Percentiles rank a stretch among this genome's conserved stretches.
Evolutionary conservation across 108 stramenopile genomes (phyloP).

Genomic region (Aurantiochytrium sp.): DNA sequence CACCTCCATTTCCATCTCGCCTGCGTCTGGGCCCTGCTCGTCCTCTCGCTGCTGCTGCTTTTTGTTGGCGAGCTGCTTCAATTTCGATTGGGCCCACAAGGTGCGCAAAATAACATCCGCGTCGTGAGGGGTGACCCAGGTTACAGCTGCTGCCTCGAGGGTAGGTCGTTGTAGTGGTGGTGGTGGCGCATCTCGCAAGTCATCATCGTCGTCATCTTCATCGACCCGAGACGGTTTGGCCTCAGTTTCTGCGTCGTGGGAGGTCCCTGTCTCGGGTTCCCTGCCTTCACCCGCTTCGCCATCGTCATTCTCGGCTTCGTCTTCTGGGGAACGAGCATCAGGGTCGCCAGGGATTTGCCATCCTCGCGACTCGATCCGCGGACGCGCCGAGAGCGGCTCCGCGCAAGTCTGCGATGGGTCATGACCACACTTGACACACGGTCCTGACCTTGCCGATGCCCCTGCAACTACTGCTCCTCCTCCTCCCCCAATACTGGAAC

Average conservation of each 20-base stretch:
- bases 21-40: neutral
- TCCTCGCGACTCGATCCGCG: neutral
- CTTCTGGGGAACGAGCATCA: too few relatives aligned
- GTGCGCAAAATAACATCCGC: neutral
- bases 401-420: neutral
- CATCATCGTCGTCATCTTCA: neutral
- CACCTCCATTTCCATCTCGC: neutral
- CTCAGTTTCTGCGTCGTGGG: neutral
- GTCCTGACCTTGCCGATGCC: neutral
- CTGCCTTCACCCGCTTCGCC: neutral
- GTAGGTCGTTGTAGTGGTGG: neutral
- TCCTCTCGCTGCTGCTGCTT: neutral
- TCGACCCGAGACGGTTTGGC: neutral
- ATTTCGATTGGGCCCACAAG: neutral
- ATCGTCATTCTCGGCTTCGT: neutral
- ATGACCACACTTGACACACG: neutral
- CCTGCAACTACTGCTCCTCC: neutral
- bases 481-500: too few relatives aligned
- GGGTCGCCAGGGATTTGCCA: too few relatives aligned
- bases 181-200: neutral
- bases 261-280: too few relatives aligned
- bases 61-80: neutral
- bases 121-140: neutral
- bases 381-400: neutral
- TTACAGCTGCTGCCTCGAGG: neutral